Evolutionary conservation across 345 rosid species (phyloP), one percentile per base, ranked within the genome.

Genomic region (Lagerstroemia speciosa): DNA sequence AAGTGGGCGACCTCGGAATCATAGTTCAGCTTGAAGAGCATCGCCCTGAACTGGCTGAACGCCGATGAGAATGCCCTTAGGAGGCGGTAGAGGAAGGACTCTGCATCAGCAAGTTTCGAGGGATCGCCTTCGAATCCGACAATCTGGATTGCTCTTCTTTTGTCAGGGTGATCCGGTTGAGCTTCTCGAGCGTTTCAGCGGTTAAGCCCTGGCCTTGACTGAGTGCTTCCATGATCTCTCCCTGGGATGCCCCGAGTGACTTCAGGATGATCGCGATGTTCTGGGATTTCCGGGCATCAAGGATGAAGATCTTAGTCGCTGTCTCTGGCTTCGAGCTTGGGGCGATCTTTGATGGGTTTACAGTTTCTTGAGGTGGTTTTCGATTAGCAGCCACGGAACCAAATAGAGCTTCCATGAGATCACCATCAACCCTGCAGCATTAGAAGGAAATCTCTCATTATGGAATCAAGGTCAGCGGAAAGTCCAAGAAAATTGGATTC

Each of bases 351-450:
- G 76, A 67, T 22, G 30, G 63, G 57, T 78, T 34, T 53, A 45
- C 46, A 10, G 50, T 73, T 48, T 71, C 34, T 15, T 67, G 43
- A 12, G 85, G 78, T 3, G 90, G 71, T 76, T 76, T 86, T 71
- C 69, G 75, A 26, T 85, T 85, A 24, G 78, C 81, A 30, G 91
- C 92, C 19, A 83, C 85, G 63, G 68, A 83, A 46, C 99, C 97
- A 69, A 93, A 93, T 3, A 93, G 87, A 61, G 96, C 94, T 78
- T 93, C 97, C 99, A 91, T 91, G 31, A 89, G 83, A 72, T 91
- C 90, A 34, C 78, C 89, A 66, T 93, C 96, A 76, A 89, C 73
- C 78, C 98, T 89, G 86, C 64, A 69, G 66, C 50, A 41, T 12
- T 37, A 37, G 7, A 7, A 8, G 29, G 34, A 34, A 20, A 1